A percentile compares a stretch with the other conserved stretches of the same genome.
These are phyloP conservation scores for Geranomyces michiganensis DNA, from an alignment of 192 early-diverging fungal species.

Conservation along the genomic window DNA sequence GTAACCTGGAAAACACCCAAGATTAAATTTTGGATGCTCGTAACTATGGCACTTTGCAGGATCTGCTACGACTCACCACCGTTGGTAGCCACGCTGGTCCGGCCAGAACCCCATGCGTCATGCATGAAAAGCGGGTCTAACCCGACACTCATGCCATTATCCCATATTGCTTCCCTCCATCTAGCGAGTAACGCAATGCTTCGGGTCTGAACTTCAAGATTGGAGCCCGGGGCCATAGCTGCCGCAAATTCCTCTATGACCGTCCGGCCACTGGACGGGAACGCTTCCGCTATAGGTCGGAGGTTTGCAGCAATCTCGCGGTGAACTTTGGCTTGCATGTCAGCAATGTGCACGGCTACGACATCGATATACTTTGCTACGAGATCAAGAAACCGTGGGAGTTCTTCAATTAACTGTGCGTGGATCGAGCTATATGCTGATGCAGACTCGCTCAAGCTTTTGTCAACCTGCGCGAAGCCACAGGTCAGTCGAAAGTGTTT, in stretches of 20 bases:
- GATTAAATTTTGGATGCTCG: no score
- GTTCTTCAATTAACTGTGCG: constrained; percentile 72
- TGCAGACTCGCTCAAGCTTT: constrained; percentile 66
- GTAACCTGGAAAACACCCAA: background rate
- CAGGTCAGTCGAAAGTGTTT: background rate
- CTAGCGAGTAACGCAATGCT: constrained; percentile 9
- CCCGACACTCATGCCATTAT: constrained; percentile 1
- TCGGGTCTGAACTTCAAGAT: constrained; percentile 4
- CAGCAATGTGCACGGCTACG: constrained; percentile 58
- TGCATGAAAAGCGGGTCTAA: background rate
- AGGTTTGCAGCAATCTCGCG: constrained; percentile 47
- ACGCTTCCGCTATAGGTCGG: constrained; percentile 7
- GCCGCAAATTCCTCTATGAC: constrained; percentile 31
- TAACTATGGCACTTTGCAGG: no score
- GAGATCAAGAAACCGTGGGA: constrained; percentile 65
- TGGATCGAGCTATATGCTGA: constrained; percentile 68
- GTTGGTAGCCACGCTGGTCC: background rate
- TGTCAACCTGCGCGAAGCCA: constrained; percentile 55
- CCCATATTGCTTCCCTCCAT: constrained; percentile 20
- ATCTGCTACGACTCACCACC: background rate
- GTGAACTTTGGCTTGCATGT: constrained; percentile 59
- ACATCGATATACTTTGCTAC: constrained; percentile 64
- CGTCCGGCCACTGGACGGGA: background rate
- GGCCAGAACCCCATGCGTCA: background rate
- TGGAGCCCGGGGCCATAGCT: constrained; percentile 8